These are phyloP conservation scores for Rusavskia elegans DNA, from an alignment of 495 filamentous ascomycete genomes.

Conservation along the genomic window DNA sequence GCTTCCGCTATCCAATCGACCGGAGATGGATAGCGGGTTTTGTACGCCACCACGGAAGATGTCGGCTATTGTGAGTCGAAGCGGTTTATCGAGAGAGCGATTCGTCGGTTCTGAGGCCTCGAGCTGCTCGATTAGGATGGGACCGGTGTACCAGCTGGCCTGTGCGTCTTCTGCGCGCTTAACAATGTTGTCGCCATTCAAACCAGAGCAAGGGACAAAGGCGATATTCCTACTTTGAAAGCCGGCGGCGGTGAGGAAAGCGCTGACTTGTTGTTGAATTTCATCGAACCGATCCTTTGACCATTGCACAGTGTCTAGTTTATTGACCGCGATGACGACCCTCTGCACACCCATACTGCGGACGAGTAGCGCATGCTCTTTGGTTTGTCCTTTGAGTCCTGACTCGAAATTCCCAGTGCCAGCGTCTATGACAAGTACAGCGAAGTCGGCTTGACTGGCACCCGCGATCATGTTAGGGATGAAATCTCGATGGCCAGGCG, in stretches of 20 bases:
- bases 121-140: constrained; percentile 65
- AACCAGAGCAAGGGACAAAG: constrained; percentile 79
- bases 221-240: constrained; percentile 65
- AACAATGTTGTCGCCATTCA: constrained; percentile 75
- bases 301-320: constrained; percentile 78
- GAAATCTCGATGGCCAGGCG: constrained; percentile 88
- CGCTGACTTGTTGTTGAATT: constrained; percentile 66
- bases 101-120: constrained; percentile 60
- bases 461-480: constrained; percentile 99
- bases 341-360: constrained; percentile 83
- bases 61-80: constrained; percentile 73
- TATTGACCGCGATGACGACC: constrained; percentile 84
- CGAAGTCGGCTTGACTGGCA: constrained; percentile 90
- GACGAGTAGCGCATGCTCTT: constrained; percentile 78
- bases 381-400: constrained; percentile 84
- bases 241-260: constrained; percentile 66
- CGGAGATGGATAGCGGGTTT: constrained; percentile 64
- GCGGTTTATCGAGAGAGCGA: constrained; percentile 57
- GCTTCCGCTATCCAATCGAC: constrained; percentile 71
- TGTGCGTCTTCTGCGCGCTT: constrained; percentile 37
- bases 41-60: constrained; percentile 63
- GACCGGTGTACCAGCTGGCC: constrained; percentile 62
- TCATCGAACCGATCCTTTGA: constrained; percentile 64
- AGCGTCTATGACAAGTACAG: constrained; percentile 85
- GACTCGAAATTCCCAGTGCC: constrained; percentile 80